Base-by-base conservation (phyloP, 805 yeast species). In the Komagataella populi region DNA sequence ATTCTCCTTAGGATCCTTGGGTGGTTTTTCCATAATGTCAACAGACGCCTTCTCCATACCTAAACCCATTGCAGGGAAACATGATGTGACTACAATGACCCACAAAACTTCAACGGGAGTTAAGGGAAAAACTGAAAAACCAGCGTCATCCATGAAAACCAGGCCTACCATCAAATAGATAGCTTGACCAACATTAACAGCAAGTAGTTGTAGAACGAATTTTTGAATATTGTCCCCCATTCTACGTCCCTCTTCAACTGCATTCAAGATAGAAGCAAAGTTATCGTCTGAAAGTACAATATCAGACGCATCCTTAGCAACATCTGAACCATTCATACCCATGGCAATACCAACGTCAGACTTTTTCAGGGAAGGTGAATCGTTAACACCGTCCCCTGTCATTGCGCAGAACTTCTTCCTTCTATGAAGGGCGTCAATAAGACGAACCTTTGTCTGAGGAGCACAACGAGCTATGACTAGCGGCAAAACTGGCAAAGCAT, bases 351-450 rank as follows among this genome's bases (percentile, higher is more conserved):
- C 91, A 52, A 84, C 87, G 64, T 84, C 89, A 3, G 91, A 84
- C 56, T 72, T 79, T 63, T 84, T 84, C 65, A 84, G 70, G 43
- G 85, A 77, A 23, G 91, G 91, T 2, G 89, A 83, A 62, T 84
- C 91, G 63, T 84, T 84, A 47, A 84, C 90, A 55, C 91, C 91
- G 63, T 84, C 91, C 55, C 88, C 88, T 24, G 88, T 83, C 91
- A 84, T 85, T 17, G 91, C 91, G 66, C 83, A 74, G 65, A 80
- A 74, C 61, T 80, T 70, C 55, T 73, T 67, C 64, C 78, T 77
- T 60, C 76, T 81, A 70, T 75, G 89, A 58, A 70, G 75, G 0
- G 91, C 90, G 51, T 84, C 89, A 58, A 85, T 83, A 83, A 85
- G 80, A 56, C 88, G 72, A 16, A 84, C 91, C 63, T 85, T 84